Evolutionary conservation across 108 stramenopile species (phyloP).

Genomic region (Nannochloropsis salina): DNA sequence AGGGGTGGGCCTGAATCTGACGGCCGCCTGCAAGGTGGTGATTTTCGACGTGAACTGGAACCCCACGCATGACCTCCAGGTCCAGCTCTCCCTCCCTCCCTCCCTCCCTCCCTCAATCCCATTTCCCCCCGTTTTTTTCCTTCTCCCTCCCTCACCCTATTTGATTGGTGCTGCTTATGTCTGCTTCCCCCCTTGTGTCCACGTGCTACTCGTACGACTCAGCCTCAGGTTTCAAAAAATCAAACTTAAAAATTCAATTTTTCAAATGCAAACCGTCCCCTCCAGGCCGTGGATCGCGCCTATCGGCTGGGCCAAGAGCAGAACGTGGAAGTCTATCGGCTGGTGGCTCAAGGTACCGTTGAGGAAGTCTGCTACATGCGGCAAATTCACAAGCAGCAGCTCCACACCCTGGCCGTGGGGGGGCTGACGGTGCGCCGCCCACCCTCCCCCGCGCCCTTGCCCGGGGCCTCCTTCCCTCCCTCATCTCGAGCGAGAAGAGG

Average conservation of each 20-base stretch:
- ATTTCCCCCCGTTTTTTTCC: slow-evolving; percentile 17
- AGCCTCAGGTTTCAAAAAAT: not conserved
- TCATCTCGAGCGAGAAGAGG: not conserved
- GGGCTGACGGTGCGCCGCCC: slow-evolving; percentile 10
- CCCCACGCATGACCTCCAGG: slow-evolving; percentile 51
- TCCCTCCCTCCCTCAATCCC: not conserved
- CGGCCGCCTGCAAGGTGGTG: slow-evolving; percentile 46
- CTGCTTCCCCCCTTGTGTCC: slow-evolving; percentile 42
- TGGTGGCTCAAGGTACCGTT: slow-evolving; percentile 71
- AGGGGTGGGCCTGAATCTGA: slow-evolving; percentile 74
- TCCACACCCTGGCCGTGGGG: slow-evolving; percentile 53
- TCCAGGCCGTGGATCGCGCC: slow-evolving; percentile 56
- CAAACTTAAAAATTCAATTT: too few relatives aligned
- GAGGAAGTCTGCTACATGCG: slow-evolving; percentile 86
- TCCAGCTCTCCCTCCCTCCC: slow-evolving; percentile 17
- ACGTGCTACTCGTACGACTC: slow-evolving; percentile 57
- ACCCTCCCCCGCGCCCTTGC: not conserved
- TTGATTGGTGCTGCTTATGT: not conserved
- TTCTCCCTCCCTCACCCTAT: not conserved
- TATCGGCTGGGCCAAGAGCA: slow-evolving; percentile 80
- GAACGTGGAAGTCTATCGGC: slow-evolving; percentile 71
- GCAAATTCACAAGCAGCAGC: slow-evolving; percentile 86
- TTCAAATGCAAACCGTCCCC: too few relatives aligned
- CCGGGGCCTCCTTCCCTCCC: too few relatives aligned
- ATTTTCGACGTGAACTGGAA: slow-evolving; percentile 55